A percentile compares a stretch with the other conserved stretches of the same genome.
These are phyloP conservation scores for Heimioporus retisporus DNA, from an alignment of 1,284 basidiomycete genomes.

Conservation along the genomic window DNA sequence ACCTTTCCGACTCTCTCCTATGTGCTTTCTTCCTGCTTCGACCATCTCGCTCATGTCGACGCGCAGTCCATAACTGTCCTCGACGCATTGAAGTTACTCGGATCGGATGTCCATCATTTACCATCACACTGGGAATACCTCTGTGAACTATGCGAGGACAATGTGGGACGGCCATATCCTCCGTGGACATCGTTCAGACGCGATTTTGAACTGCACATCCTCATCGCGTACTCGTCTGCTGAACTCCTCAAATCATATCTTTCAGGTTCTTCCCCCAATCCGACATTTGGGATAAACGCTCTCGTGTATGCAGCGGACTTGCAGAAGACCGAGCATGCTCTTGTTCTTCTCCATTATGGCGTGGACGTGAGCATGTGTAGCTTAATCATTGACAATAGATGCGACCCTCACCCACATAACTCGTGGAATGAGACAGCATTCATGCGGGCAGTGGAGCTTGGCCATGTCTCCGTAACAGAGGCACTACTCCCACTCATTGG, in stretches of 20 bases:
- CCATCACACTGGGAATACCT: conserved; percentile 11
- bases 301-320: conserved; percentile 10
- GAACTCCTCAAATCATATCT: conserved; percentile 5
- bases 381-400: conserved; percentile 2
- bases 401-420: not conserved
- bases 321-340: conserved; percentile 3
- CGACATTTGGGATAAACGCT: conserved; percentile 4
- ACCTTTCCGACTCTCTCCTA: conserved; percentile 6
- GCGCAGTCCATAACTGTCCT: not conserved
- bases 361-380: not conserved
- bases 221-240: conserved; percentile 3
- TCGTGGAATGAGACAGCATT: not conserved
- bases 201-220: conserved; percentile 1
- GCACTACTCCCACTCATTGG: too few relatives aligned
- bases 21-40: not conserved
- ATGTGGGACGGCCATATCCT: conserved; percentile 5
- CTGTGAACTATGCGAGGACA: conserved; percentile 9
- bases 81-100: not conserved
- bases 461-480: too few relatives aligned
- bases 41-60: conserved; percentile 11
- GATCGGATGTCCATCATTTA: conserved; percentile 2
- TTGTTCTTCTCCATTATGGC: not conserved
- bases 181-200: conserved; percentile 5
- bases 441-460: too few relatives aligned
- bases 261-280: not conserved